A percentile compares a stretch with the other conserved stretches of the same genome.
These are phyloP conservation scores for Beauveria sp. DNA, from an alignment of 2,329 filamentous ascomycete species.

Conservation along the genomic window DNA sequence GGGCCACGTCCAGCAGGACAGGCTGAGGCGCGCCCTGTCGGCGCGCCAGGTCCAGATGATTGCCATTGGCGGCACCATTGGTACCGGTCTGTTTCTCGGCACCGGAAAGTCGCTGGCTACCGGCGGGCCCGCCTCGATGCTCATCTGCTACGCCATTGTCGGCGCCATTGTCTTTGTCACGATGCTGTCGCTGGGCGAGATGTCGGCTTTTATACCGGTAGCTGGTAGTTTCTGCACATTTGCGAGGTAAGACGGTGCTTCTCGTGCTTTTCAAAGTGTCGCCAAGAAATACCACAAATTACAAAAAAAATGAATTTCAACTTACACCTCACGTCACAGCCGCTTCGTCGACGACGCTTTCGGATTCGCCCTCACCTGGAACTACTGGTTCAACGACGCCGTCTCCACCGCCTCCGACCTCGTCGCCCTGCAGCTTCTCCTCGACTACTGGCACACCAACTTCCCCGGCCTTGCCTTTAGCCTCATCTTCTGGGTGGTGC, in stretches of 20 bases:
- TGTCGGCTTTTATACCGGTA: slow-evolving; percentile 45
- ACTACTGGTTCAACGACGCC: slow-evolving; percentile 61
- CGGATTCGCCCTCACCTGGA: slow-evolving; percentile 49
- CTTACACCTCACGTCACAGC: slow-evolving; percentile 12
- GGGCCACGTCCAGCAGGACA: slow-evolving; percentile 28
- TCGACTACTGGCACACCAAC: slow-evolving; percentile 54
- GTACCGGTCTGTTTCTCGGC: slow-evolving; percentile 55
- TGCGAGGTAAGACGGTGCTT: slow-evolving; percentile 24
- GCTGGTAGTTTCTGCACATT: slow-evolving; percentile 49
- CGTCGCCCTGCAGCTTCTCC: slow-evolving; percentile 42
- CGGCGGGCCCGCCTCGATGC: slow-evolving; percentile 50
- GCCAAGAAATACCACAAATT: neutral
- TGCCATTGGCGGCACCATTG: slow-evolving; percentile 52
- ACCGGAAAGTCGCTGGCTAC: slow-evolving; percentile 52
- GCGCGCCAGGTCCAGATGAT: slow-evolving; percentile 62
- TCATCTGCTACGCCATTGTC: slow-evolving; percentile 49
- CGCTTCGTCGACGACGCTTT: slow-evolving; percentile 47
- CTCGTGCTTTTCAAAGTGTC: neutral
- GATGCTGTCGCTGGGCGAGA: slow-evolving; percentile 52
- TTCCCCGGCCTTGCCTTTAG: slow-evolving; percentile 58
- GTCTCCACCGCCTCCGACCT: slow-evolving; percentile 47
- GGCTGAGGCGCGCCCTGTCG: slow-evolving; percentile 46
- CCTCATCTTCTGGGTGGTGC: slow-evolving; percentile 50
- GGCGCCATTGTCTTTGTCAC: slow-evolving; percentile 51
- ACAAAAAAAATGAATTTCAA: neutral